These are phyloP conservation scores for Cryphonectria japonica DNA, from an alignment of 2,329 filamentous ascomycete genomes.

Conservation along the genomic window DNA sequence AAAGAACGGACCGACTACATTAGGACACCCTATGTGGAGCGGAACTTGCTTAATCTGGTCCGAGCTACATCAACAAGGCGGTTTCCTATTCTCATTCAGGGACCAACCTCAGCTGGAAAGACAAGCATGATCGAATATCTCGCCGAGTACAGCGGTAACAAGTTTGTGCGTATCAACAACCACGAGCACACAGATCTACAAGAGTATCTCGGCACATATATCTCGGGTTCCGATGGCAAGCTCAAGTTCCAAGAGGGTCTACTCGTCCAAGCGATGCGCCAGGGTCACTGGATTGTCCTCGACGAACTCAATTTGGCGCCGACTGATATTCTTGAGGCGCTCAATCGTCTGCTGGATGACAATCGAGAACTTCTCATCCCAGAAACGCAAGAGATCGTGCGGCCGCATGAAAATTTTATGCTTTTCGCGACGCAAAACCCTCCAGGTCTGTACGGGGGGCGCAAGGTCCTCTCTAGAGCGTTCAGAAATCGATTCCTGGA, in stretches of 20 bases:
- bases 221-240: slow-evolving; percentile 83
- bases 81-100: slow-evolving; percentile 94
- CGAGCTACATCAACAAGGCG: slow-evolving; percentile 88
- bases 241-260: slow-evolving; percentile 92
- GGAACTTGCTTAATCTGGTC: slow-evolving; percentile 92
- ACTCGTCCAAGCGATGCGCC: slow-evolving; percentile 86
- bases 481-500: slow-evolving; percentile 98
- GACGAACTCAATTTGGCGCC: slow-evolving; percentile 97
- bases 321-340: slow-evolving; percentile 92
- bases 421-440: slow-evolving; percentile 98
- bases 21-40: slow-evolving; percentile 91
- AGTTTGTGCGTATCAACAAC: slow-evolving; percentile 98
- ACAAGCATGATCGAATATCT: slow-evolving; percentile 99
- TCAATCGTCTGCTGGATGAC: slow-evolving; percentile 94
- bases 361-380: slow-evolving; percentile 95
- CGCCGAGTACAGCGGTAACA: slow-evolving; percentile 94
- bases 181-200: slow-evolving; percentile 98
- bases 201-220: slow-evolving; percentile 94
- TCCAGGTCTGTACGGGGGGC: slow-evolving; percentile 89
- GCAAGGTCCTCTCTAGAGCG: slow-evolving; percentile 89
- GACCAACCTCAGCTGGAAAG: slow-evolving; percentile 95
- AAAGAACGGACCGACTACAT: slow-evolving; percentile 89
- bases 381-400: slow-evolving; percentile 92
- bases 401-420: slow-evolving; percentile 94
- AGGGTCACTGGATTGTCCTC: slow-evolving; percentile 97